These are phyloP conservation scores for Grigorovia humatica DNA, from an alignment of 805 yeast species.

Conservation along the genomic window DNA sequence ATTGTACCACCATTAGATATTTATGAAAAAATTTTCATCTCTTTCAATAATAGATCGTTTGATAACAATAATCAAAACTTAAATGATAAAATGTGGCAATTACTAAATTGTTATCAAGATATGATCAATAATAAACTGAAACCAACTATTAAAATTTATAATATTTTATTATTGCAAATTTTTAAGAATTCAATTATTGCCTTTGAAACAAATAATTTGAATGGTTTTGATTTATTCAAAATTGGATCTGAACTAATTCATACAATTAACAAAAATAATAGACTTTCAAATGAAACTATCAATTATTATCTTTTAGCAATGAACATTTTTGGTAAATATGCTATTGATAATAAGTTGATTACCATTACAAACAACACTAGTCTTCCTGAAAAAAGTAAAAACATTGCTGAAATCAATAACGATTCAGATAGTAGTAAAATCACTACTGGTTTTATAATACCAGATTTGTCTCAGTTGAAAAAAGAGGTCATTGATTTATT, in stretches of 20 bases:
- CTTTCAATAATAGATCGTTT: constrained; percentile 42
- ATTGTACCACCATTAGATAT: constrained; percentile 41
- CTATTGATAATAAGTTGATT: constrained; percentile 20
- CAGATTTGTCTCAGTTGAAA: constrained; percentile 5
- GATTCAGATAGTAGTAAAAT: background rate
- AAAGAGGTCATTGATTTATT: constrained; percentile 5
- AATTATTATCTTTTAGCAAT: constrained; percentile 40
- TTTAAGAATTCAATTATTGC: constrained; percentile 40
- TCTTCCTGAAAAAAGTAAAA: background rate
- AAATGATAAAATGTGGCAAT: constrained; percentile 50
- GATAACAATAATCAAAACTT: constrained; percentile 42
- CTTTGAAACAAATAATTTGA: constrained; percentile 28
- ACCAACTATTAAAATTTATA: constrained; percentile 48
- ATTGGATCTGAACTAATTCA: constrained; percentile 40
- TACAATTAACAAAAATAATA: constrained; percentile 34
- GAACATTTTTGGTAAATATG: constrained; percentile 30
- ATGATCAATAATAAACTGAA: constrained; percentile 42
- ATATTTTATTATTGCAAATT: constrained; percentile 40
- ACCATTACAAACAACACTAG: background rate
- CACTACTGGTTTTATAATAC: background rate
- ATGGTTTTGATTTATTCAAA: constrained; percentile 38
- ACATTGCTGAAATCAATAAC: background rate
- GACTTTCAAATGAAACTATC: constrained; percentile 33
- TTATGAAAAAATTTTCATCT: constrained; percentile 45
- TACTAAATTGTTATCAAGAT: constrained; percentile 61